Evolutionary conservation across 2,329 filamentous ascomycete genomes (phyloP).

Genomic region (Drechslerella stenobrocha): DNA sequence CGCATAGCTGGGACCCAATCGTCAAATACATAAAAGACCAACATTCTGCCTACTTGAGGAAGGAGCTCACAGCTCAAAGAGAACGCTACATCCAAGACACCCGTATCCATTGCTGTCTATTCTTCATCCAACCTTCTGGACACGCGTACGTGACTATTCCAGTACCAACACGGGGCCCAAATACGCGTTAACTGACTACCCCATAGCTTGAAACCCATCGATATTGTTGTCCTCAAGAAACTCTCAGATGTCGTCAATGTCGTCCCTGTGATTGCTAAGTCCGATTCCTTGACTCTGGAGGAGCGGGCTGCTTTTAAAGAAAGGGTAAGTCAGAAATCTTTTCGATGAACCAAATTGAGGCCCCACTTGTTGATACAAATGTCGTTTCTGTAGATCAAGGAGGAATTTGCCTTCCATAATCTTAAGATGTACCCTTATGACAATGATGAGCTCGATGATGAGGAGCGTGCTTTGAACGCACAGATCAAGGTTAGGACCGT

Average conservation of each 20-base stretch:
- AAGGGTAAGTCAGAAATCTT: too few relatives aligned
- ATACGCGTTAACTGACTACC: constrained; percentile 6
- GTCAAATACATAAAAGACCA: constrained; percentile 99
- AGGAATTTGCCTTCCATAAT: constrained; percentile 99
- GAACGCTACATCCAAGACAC: constrained; percentile 99
- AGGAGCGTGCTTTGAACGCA: constrained; percentile 88
- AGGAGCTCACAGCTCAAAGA: constrained; percentile 98
- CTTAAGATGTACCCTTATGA: constrained; percentile 99
- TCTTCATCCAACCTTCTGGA: constrained; percentile 98
- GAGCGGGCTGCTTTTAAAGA: constrained; percentile 97
- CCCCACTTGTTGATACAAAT: constrained; percentile 7
- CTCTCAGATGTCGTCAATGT: constrained; percentile 99
- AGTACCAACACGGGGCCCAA: background rate
- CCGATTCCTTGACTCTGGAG: constrained; percentile 91
- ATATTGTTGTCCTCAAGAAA: constrained; percentile 99
- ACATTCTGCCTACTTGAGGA: constrained; percentile 97
- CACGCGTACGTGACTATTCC: constrained; percentile 66
- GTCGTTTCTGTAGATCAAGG: constrained; percentile 77
- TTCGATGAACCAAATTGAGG: too few relatives aligned
- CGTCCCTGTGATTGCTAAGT: constrained; percentile 97
- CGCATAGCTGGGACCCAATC: constrained; percentile 85
- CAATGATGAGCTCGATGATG: constrained; percentile 96
- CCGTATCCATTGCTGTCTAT: constrained; percentile 97
- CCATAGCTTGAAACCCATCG: constrained; percentile 85
- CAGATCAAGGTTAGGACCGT: constrained; percentile 85